Base-by-base conservation (phyloP, 73 alveolate genomes). In the Loxodes magnus region DNA sequence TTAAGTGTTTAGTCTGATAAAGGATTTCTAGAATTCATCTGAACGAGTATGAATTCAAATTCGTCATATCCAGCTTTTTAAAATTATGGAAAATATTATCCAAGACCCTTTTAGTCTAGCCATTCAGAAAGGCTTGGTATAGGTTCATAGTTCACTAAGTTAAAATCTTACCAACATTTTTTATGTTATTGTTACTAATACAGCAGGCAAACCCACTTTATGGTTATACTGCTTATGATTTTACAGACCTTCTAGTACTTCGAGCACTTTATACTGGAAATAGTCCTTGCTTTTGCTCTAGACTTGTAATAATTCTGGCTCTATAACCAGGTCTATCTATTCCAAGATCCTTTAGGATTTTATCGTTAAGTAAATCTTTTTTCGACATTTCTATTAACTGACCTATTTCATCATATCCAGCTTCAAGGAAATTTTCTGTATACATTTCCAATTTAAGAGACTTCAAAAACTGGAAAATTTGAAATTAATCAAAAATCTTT, bases 331-430 rank as follows among this genome's bases (percentile, higher is more conserved):
- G 15, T 39, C 21, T 39, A 10, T 0, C 0, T 9, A 39, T 39
- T 10, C 53, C 53, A 2, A 39, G 14, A 15, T 39, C 15, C 21
- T 23, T 30, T 39, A 39, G 21, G 9, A 19, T 15, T 10, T 10
- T 2, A n/a, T 39, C 53, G 9, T 23, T 39, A 1, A 39, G 14
- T 1, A 30, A 30, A 23, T 17, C 21, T 39, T 23, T 17, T 2
- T 23, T 17, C 33, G 53, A 10, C 53, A 39, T 15, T 9, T 10
- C 37, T 15, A 12, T 39, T 15, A 39, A 9, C 21, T 39, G 53
- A 2, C 53, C 33, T 39, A 39, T 15, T 17, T 39, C 53, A 39
- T 39, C 53, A 39, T 39, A 39, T 2, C 53, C 53, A 39, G 50
- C 53, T 30, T n/a, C 53, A 23, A 39, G 21, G 21, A 0, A 30